Base-by-base conservation (phyloP, 2,329 filamentous ascomycete species). In the Allantophomopsis cytisporea region DNA sequence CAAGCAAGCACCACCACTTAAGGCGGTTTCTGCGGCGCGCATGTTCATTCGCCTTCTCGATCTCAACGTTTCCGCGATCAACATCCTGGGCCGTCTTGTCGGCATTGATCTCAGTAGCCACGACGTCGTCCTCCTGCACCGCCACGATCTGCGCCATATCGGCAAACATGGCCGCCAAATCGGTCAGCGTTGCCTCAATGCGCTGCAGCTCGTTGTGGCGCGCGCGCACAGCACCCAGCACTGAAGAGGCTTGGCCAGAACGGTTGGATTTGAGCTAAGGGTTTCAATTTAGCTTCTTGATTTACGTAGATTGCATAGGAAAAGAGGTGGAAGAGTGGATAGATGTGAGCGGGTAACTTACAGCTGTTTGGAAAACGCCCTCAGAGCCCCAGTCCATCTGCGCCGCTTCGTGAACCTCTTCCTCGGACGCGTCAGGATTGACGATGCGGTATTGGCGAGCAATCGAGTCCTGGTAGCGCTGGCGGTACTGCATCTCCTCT, bases 151-250 rank as follows among this genome's bases (percentile, higher is more conserved):
- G 75, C 43, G 82, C 80, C 45, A 91, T 74, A 52, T 88, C 77
- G 47, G 78, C 66, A 65, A 86, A 87, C 50, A 89, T 69, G 36
- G 69, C 56, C 18, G 75, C 69, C 33, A 89, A 71, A 57, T 89
- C 80, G 30, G 65, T 63, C 47, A 89, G 69, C 5, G 81, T 86
- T 55, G 73, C 69, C 60, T 89, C 83, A 50, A 91, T 89, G 59
- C 75, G 76, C 62, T 84, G 74, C 46, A 89, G 78, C 61, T 89
- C 84, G 55, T 83, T 84, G 66, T 89, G 84, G 41, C 84, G 82
- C 31, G 82, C 83, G 47, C 82, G 80, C 31, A 89, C 84, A 46
- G 81, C 80, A 47, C 82, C 82, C 37, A 89, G 75, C 7, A 86
- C 76, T 13, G 78, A 77, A 38, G 69, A 73, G 33, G 82, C 83